Base-by-base conservation (phyloP, 169 alveolate genomes). In the Plasmodium knowlesi region DNA sequence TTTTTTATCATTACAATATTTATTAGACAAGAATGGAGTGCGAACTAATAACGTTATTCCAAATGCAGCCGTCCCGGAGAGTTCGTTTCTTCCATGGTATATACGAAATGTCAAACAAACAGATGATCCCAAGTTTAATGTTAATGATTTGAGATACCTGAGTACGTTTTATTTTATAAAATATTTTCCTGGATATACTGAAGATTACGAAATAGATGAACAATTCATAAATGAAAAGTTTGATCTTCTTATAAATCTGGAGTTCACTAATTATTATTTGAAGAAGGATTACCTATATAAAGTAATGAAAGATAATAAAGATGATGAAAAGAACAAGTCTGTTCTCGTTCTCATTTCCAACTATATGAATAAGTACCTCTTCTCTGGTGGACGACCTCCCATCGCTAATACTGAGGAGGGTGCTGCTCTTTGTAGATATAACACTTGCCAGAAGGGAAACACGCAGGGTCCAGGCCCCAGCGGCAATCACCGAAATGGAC, bases 1-100 rank as follows among this genome's bases (percentile, higher is more conserved):
- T 6, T 89, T 89, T 41, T 9, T 39, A 61, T 54, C 94, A 0
- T 19, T 89, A 22, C 71, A 89, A 79, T 67, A 79, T 79, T 28
- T 89, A 41, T 39, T 89, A 61, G 34, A 37, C 22, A 22, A 89
- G 2, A 89, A 78, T 79, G 89, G 53, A 25, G 71, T 89, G 3
- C 6, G n/a, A 39, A 78, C 72, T 61, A 2, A 3, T 39, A 79
- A 61, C 71, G 22, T 57, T 1, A 0, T 28, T n/a, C n/a, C 30
- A 0, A 79, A 25, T 73, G 1, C 14, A 41, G 28, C 30, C 12
- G 82, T 78, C 82, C 28, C 25, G 22, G 94, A 79, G 50, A 79
- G 83, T 25, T 34, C 32, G 9, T 89, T 78, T 32, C 9, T 89
- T 6, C 80, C 88, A 3, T 89, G 94, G 94, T 89, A 79, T 78